Percentiles rank a stretch among this genome's conserved stretches.
These are phyloP conservation scores for Saitozyma sp. DNA, from an alignment of 768 basidiomycete species.

Conservation along the genomic window DNA sequence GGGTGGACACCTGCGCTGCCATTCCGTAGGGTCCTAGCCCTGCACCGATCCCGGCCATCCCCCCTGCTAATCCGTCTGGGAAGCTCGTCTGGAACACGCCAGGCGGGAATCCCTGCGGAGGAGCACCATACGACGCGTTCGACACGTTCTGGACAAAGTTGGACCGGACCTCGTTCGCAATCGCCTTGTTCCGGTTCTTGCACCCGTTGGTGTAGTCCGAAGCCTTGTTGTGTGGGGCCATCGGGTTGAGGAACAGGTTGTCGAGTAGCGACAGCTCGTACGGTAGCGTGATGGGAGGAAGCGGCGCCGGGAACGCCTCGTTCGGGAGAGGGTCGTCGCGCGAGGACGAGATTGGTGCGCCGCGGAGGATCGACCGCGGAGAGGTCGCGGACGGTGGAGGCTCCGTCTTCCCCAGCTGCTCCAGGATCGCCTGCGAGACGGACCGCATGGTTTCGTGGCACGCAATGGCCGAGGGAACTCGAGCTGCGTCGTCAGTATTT, in stretches of 20 bases:
- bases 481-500: constrained; percentile 22
- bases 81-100: constrained; percentile 12
- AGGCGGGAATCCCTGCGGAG: constrained; percentile 21
- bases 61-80: constrained; percentile 4
- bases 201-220: constrained; percentile 47
- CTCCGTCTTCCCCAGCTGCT: constrained; percentile 25
- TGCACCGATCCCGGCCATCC: not conserved
- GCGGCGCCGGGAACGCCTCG: constrained; percentile 43
- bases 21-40: constrained; percentile 26
- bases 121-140: constrained; percentile 1
- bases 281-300: constrained; percentile 45
- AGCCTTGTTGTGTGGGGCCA: constrained; percentile 49
- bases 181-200: constrained; percentile 19
- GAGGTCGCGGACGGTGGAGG: constrained; percentile 18
- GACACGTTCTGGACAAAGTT: constrained; percentile 3
- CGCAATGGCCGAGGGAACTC: constrained; percentile 32
- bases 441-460: constrained; percentile 38
- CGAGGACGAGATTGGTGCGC: constrained; percentile 43
- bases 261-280: constrained; percentile 52
- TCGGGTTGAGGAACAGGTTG: constrained; percentile 52
- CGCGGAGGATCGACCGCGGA: constrained; percentile 26
- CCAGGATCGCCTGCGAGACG: constrained; percentile 33
- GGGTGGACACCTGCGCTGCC: constrained; percentile 20
- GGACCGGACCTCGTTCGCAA: not conserved
- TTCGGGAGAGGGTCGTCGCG: constrained; percentile 46